These are phyloP conservation scores for Sutorius australiensis DNA, from an alignment of 768 basidiomycete genomes.

Conservation along the genomic window DNA sequence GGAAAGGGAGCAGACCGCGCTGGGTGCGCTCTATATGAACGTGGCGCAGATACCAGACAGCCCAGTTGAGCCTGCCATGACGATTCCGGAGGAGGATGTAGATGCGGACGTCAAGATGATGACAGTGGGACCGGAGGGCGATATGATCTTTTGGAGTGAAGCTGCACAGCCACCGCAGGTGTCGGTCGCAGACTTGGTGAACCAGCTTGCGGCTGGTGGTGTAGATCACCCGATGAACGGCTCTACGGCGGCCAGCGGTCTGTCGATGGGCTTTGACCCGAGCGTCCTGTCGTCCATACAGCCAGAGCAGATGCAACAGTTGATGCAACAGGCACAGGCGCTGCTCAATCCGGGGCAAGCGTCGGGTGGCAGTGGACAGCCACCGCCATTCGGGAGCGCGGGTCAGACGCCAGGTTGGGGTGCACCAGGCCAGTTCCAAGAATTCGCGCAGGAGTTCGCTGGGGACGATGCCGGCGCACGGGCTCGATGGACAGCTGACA, in stretches of 20 bases:
- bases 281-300: conserved; percentile 40
- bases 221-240: conserved; percentile 39
- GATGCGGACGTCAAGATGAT: conserved; percentile 61
- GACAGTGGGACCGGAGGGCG: conserved; percentile 66
- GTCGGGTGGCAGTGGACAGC: conserved; percentile 29
- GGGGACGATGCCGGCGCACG: conserved; percentile 43
- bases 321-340: conserved; percentile 45
- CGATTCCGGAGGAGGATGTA: conserved; percentile 65
- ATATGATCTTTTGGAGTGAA: conserved; percentile 61
- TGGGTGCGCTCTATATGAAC: conserved; percentile 72
- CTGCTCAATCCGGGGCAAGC: conserved; percentile 28
- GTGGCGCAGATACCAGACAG: conserved; percentile 71
- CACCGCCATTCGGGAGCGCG: conserved; percentile 34
- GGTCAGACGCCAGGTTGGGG: conserved; percentile 38
- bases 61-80: conserved; percentile 62
- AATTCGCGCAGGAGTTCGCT: conserved; percentile 46
- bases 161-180: conserved; percentile 27
- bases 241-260: conserved; percentile 30
- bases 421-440: conserved; percentile 37
- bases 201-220: conserved; percentile 52
- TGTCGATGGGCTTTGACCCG: conserved; percentile 41
- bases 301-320: conserved; percentile 62
- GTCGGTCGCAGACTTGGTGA: conserved; percentile 69
- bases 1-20: conserved; percentile 71
- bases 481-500: conserved; percentile 44